phyloP scores from a whole-genome alignment of 192 early-diverging fungal genomes.

The Chytriomyces sp. region DNA sequence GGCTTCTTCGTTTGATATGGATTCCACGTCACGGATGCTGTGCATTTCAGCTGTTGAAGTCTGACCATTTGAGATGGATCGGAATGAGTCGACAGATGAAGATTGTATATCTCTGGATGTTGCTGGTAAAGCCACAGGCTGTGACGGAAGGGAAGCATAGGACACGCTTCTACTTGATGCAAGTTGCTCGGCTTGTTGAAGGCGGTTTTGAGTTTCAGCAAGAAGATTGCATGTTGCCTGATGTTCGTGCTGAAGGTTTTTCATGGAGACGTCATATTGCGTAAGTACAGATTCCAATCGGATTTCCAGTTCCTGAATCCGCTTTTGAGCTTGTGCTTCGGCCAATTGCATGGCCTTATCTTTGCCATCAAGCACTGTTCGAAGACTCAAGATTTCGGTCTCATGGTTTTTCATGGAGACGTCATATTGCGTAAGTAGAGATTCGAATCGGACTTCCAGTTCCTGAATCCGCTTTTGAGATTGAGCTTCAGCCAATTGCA shows the following conservation, averaged over 20 bases:
- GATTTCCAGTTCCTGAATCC: not conserved
- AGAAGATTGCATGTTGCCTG: not conserved
- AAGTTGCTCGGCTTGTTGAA: not conserved
- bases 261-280: not conserved
- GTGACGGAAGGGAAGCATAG: too few relatives aligned
- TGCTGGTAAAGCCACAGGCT: too few relatives aligned
- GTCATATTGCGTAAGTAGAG: not conserved
- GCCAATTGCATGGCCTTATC: not conserved
- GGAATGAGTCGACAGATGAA: too few relatives aligned
- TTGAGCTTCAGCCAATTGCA: not conserved
- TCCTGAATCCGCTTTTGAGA: not conserved
- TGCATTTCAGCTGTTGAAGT: too few relatives aligned
- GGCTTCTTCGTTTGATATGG: too few relatives aligned
- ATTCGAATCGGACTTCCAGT: not conserved
- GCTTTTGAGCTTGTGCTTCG: not conserved
- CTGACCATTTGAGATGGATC: too few relatives aligned
- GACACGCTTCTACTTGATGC: too few relatives aligned
- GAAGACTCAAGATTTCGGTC: not conserved
- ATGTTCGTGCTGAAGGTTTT: not conserved
- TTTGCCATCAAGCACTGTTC: not conserved
- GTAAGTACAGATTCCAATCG: not conserved
- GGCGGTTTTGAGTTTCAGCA: not conserved
- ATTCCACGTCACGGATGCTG: too few relatives aligned
- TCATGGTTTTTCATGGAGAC: not conserved
- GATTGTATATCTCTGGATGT: too few relatives aligned